phyloP scores from a whole-genome alignment of 768 basidiomycete genomes.

The Tephrocybe sp. region DNA sequence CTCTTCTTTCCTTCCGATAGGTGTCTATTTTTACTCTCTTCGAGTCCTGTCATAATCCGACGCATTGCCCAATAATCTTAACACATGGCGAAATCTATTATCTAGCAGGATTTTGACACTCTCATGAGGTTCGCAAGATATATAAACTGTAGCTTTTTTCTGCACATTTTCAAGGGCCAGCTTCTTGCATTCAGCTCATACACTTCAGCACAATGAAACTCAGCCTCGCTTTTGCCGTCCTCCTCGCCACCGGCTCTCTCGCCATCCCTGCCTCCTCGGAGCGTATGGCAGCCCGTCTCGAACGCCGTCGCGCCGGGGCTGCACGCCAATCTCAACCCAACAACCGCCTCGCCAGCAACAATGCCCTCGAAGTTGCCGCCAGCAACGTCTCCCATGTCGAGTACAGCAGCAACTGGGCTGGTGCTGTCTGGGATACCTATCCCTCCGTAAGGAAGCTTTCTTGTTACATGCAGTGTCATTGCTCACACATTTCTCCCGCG shows the following conservation, averaged over 20 bases:
- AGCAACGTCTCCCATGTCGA: too few species aligned
- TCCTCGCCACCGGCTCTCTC: conserved; percentile 2
- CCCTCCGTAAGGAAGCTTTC: conserved; percentile 14
- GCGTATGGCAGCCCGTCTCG: conserved; percentile 8
- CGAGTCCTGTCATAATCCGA: not conserved
- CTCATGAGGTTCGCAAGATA: too few species aligned
- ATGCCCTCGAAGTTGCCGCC: not conserved
- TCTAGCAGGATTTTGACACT: too few species aligned
- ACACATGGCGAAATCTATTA: not conserved
- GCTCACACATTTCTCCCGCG: not conserved
- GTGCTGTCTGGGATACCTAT: conserved; percentile 27
- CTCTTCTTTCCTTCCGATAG: not conserved
- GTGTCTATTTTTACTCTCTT: too few species aligned
- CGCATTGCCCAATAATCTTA: not conserved
- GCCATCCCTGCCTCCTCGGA: conserved; percentile 7
- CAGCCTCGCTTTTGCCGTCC: conserved; percentile 1
- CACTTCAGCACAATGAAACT: conserved; percentile 2
- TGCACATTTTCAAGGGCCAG: not conserved
- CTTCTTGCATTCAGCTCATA: not conserved
- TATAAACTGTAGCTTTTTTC: not conserved
- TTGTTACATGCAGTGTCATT: not conserved
- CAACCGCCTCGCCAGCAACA: not conserved
- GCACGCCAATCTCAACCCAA: too few species aligned
- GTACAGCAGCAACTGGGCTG: conserved; percentile 36
- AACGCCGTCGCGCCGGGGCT: not conserved